Percentiles rank a stretch among this genome's conserved stretches.
These are phyloP conservation scores for Eucalyptus tenuipes DNA, from an alignment of 345 rosid genomes.

Conservation along the genomic window DNA sequence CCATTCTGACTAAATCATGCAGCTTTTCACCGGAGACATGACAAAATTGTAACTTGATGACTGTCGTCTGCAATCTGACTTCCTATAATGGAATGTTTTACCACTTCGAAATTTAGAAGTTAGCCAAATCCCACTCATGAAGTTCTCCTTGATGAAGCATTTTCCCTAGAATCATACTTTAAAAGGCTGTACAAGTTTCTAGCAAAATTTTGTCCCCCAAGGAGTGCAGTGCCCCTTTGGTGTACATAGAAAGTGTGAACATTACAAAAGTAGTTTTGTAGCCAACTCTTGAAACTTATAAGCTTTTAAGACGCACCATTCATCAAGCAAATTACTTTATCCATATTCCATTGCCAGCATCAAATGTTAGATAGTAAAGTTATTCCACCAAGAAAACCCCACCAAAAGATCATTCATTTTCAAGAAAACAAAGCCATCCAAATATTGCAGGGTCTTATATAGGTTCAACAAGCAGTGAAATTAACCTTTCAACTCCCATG, in stretches of 20 bases:
- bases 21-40: not conserved
- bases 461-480: not conserved
- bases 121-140: not conserved
- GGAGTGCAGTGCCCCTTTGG: not conserved
- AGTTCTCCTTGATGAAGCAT: not conserved
- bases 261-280: not conserved
- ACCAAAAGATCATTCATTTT: not conserved
- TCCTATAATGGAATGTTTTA: not conserved
- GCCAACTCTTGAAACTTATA: not conserved
- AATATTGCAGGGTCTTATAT: not conserved
- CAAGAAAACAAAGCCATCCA: not conserved
- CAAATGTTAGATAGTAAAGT: not conserved
- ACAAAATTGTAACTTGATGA: not conserved
- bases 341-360: not conserved
- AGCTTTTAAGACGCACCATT: not conserved
- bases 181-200: not conserved
- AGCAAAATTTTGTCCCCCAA: not conserved
- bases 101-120: not conserved
- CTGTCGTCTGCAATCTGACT: not conserved
- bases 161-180: not conserved
- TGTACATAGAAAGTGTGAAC: not conserved
- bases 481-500: not conserved
- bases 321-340: not conserved
- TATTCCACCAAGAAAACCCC: not conserved
- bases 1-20: not conserved